Base-by-base conservation (phyloP, 2,329 filamentous ascomycete genomes). In the Purpureocillium lavendulum region DNA sequence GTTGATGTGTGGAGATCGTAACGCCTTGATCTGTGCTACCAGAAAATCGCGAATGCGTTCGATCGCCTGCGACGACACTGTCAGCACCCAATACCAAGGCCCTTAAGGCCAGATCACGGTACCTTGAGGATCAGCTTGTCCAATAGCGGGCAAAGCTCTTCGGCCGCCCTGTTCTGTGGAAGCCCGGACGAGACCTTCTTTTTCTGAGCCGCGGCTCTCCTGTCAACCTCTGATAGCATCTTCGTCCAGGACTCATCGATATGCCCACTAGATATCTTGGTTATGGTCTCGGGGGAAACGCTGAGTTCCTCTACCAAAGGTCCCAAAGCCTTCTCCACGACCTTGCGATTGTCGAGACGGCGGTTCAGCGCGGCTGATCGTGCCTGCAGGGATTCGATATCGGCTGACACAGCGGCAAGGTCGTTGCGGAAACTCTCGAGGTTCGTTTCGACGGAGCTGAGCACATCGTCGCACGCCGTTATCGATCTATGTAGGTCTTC, bases 1-100 rank as follows among this genome's bases (percentile, higher is more conserved):
- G 59, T 98, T 97, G 59, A 97, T 95, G 53, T 90, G 92, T 12
- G 92, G 92, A 18, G 90, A 95, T 41, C 92, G 80, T 38, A 98
- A 69, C 4, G 89, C 87, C 61, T 95, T 95, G 58, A 98, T 92
- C 59, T 97, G 90, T 13, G 86, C 77, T 11, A 98, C 92, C 30
- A 98, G 73, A 55, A 94, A 94, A 60, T 98, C 92, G 42, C 94
- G 77, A 59, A 97, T 94, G 41, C 92, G 80, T 62, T 96, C 88
- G 21, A 94, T 72, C n/a, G 89, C 90, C 80, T 84, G 35, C 21
- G 12, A 26, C 10, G 13, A 11, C 28, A 45, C 45, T 33, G 50
- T 42, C 31, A 40, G 35, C 11, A 13, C 10, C 36, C 18, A 41
- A 28, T 28, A 30, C n/a, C 29, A 30, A 7, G 5, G 11, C 29